Conservation (phyloP, 306 rosid species). For the Fragaria nilgerrensis region DNA sequence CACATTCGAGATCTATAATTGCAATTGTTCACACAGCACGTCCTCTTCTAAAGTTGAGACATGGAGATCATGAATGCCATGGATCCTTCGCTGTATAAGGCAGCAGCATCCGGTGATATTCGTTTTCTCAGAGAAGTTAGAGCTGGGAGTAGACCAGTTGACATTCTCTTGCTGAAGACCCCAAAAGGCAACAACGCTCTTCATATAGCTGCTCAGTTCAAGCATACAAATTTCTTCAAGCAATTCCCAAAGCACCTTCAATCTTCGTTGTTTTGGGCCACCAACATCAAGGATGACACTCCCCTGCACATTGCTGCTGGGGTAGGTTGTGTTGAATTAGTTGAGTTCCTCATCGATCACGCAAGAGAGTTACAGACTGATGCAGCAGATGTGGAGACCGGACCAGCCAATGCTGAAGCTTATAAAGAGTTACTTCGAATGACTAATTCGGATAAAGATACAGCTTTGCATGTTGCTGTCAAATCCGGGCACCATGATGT, state of each 20-base stretch:
- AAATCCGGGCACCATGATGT: not conserved
- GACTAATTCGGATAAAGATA: not conserved
- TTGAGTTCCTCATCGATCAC: not conserved
- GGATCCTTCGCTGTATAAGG: not conserved
- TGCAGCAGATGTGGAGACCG: not conserved
- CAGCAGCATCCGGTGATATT: not conserved
- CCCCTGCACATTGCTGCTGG: conserved; percentile 21
- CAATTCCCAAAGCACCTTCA: not conserved
- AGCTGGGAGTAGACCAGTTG: not conserved
- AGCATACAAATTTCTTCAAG: not conserved
- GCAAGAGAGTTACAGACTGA: not conserved
- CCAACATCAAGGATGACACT: conserved; percentile 14
- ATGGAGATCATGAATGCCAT: not conserved
- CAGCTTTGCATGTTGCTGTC: conserved; percentile 21
- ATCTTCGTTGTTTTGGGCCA: not conserved
- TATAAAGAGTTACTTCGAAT: not conserved
- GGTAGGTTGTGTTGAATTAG: not conserved
- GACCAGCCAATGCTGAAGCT: not conserved
- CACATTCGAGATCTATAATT: too few relatives aligned
- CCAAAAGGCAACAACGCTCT: not conserved
- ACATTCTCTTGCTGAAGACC: not conserved
- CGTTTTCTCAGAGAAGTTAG: not conserved
- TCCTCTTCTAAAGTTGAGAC: not conserved
- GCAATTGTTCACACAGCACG: too few relatives aligned
- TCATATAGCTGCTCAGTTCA: conserved; percentile 8